Evolutionary conservation across 2,329 filamentous ascomycete species (phyloP).

Genomic region (Exophiala calicioides): DNA sequence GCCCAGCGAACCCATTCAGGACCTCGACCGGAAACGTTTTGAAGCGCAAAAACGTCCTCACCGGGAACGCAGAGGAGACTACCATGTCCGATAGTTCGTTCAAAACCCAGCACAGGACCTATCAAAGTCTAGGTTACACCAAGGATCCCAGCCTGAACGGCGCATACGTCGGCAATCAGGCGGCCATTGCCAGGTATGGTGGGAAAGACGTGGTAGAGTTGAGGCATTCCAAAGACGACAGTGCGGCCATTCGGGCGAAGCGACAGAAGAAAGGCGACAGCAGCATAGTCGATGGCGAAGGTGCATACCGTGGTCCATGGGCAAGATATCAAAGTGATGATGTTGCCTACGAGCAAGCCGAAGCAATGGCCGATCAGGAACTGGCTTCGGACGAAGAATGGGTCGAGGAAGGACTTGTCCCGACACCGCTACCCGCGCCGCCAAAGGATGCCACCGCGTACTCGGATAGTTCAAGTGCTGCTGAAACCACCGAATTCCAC

Average conservation of each 20-base stretch:
- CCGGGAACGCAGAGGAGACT: constrained; percentile 84
- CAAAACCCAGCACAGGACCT: constrained; percentile 78
- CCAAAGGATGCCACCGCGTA: constrained; percentile 55
- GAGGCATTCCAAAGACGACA: constrained; percentile 68
- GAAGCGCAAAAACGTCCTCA: constrained; percentile 80
- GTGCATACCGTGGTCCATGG: constrained; percentile 93
- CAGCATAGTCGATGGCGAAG: constrained; percentile 79
- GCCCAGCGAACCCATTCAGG: constrained; percentile 75
- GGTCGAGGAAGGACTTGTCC: constrained; percentile 69
- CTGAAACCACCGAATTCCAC: constrained; percentile 85
- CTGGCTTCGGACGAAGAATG: constrained; percentile 78
- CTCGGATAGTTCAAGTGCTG: constrained; percentile 59
- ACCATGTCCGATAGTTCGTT: constrained; percentile 90
- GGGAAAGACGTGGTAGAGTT: constrained; percentile 57
- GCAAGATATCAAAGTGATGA: constrained; percentile 77
- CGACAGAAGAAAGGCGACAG: constrained; percentile 84
- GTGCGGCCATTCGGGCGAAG: constrained; percentile 67
- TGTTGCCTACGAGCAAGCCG: constrained; percentile 67
- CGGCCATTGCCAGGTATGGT: constrained; percentile 46
- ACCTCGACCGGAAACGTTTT: constrained; percentile 57
- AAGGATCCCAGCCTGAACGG: constrained; percentile 48
- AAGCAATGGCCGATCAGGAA: constrained; percentile 68
- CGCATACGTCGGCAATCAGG: constrained; percentile 51
- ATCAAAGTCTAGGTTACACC: constrained; percentile 65
- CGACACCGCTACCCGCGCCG: constrained; percentile 51